Base-by-base conservation (phyloP, 441 rosid genomes). In the Syzygium syzygioides region DNA sequence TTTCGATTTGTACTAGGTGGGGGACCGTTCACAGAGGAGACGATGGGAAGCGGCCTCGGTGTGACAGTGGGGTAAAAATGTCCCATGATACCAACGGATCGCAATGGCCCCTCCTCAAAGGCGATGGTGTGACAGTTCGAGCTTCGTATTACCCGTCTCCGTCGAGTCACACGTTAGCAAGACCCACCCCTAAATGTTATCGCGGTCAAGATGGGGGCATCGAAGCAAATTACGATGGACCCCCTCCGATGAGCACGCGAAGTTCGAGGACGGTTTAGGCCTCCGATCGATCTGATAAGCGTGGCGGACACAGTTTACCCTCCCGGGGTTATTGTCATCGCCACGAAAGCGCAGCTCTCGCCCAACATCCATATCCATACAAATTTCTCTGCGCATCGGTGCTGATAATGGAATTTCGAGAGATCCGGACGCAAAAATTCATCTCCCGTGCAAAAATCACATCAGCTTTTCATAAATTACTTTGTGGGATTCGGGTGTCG, bases 271-370 rank as follows among this genome's bases (percentile, higher is more conserved):
- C 14, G 26, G 48, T 10, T 68, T 34, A 0, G 26, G 2, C 48
- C 79, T 68, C 79, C 34, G 10, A 2, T 19, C 48, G 1, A 34
- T 34, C 48, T 19, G 48, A 34, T 5, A 13, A 34, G 26, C 26
- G 48, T 14, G 26, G 79, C 48, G 2, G 11, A 19, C 3, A 4
- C 25, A 2, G 2, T 41, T n/a, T 10, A 9, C 0, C 48, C 48
- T 37, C 50, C 26, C 0, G 0, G 15, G n/a, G 80, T 37, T 71
- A 0, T 71, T 3, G 50, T 37, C 80, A 11, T 68, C 4, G 3
- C 2, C 26, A 1, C 79, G 10, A 66, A 66, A 18, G 79, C 19
- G 79, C 45, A 1, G 45, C 79, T 32, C 79, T 18, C 4, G 45
- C 25, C 25, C 23, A 41, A 2, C 41, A 11, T 66, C 45, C 45